Conservation (phyloP, 768 basidiomycete genomes). For the Thelephora ganbajun region DNA sequence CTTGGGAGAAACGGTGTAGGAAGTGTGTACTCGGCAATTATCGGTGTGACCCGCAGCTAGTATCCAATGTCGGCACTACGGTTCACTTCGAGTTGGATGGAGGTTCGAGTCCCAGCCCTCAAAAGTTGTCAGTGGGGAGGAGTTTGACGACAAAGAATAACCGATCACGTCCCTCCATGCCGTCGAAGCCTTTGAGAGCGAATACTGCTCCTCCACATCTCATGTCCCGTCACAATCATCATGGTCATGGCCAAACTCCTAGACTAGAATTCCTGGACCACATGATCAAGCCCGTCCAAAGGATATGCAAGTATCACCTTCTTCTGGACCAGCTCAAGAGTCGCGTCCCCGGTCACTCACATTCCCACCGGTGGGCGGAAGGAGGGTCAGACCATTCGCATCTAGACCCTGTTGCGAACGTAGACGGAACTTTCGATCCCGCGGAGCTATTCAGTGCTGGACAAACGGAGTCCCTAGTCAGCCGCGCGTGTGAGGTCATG, state of each 20-base stretch:
- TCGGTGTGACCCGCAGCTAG: background rate
- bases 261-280: constrained; percentile 70
- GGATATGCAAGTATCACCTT: constrained; percentile 91
- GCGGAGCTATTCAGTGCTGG: background rate
- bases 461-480: constrained; percentile 10
- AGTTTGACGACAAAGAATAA: background rate
- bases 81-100: background rate
- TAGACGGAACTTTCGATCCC: no score
- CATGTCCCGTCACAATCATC: background rate
- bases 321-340: constrained; percentile 58
- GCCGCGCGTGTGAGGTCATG: constrained; percentile 55
- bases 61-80: background rate
- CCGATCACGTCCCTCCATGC: background rate
- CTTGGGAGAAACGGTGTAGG: constrained; percentile 71
- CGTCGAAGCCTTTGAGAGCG: background rate
- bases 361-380: background rate
- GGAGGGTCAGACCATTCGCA: background rate
- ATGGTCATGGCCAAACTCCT: constrained; percentile 10
- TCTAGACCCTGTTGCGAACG: background rate
- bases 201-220: background rate
- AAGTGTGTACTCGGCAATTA: constrained; percentile 27
- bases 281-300: constrained; percentile 93
- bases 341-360: background rate
- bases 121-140: background rate
- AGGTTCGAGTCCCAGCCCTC: background rate